Evolutionary conservation across 129 eudicot species (phyloP).

Genomic region (Tagetes patula): DNA sequence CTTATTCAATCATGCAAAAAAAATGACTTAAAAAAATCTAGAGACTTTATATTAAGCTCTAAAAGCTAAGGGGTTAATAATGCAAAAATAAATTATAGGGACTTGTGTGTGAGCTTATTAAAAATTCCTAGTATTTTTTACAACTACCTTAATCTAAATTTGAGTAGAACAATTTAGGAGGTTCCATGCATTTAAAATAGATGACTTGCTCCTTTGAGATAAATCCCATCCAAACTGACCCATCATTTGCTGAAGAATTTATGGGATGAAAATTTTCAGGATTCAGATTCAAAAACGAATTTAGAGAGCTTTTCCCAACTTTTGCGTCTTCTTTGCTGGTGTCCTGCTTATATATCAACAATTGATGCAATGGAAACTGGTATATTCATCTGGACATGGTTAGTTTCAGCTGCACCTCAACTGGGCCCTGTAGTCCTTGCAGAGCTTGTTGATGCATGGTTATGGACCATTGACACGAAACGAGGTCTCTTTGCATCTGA

Average conservation of each 20-base stretch:
- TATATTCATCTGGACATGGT: conserved; percentile 96
- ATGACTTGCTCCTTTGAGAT: background rate
- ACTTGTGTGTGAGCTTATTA: background rate
- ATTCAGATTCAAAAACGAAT: conserved; percentile 73
- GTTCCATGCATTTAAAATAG: conserved; percentile 13
- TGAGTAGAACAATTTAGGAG: conserved; percentile 1
- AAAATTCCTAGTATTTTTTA: background rate
- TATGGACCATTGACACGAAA: conserved; percentile 95
- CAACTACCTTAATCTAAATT: background rate
- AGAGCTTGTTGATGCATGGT: conserved; percentile 99
- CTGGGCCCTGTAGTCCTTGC: conserved; percentile 89
- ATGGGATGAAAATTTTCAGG: conserved; percentile 42
- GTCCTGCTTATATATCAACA: conserved; percentile 94
- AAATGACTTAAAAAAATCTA: too few species aligned
- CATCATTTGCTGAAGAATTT: conserved; percentile 9
- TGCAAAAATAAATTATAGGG: background rate
- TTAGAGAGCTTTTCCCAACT: conserved; percentile 92
- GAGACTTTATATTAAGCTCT: background rate
- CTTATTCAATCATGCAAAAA: background rate
- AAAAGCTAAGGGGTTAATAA: background rate
- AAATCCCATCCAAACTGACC: background rate
- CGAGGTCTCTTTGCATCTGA: conserved; percentile 98
- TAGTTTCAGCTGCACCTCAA: conserved; percentile 98
- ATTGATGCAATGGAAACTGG: conserved; percentile 97
- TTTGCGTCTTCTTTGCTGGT: conserved; percentile 99